Percentiles rank a stretch among this genome's conserved stretches.
These are phyloP conservation scores for Yamadazyma kitorensis DNA, from an alignment of 805 yeast genomes.

Conservation along the genomic window DNA sequence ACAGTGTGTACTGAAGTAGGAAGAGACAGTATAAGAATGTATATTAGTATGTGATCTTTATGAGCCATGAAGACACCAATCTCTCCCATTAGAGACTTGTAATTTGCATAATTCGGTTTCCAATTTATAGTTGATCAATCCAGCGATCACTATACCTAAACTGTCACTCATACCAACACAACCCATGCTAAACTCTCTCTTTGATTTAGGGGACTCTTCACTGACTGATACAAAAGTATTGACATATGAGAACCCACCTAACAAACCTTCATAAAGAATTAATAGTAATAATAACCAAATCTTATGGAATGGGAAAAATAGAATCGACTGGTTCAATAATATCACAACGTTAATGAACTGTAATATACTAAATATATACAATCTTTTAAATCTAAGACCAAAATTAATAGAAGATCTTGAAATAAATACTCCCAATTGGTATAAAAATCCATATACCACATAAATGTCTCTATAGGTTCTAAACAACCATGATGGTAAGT, in stretches of 20 bases:
- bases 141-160: conserved; percentile 84
- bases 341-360: conserved; percentile 64
- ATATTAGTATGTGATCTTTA: no score
- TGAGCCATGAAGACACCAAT: conserved; percentile 84
- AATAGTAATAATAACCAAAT: conserved; percentile 62
- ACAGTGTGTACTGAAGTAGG: no score
- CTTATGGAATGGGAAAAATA: conserved; percentile 50
- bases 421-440: conserved; percentile 89
- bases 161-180: conserved; percentile 53
- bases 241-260: conserved; percentile 89
- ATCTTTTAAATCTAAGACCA: conserved; percentile 51
- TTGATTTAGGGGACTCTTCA: conserved; percentile 46
- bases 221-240: conserved; percentile 81
- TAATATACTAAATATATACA: conserved; percentile 62
- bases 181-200: conserved; percentile 36
- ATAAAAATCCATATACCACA: conserved; percentile 85
- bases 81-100: conserved; percentile 71
- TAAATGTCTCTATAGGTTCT: conserved; percentile 75
- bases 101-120: conserved; percentile 70
- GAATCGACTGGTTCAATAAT: conserved; percentile 63
- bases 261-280: conserved; percentile 80
- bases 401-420: conserved; percentile 80
- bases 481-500: conserved; percentile 60
- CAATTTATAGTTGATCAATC: conserved; percentile 66
- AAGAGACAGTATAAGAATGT: no score